Conservation (phyloP, 2,329 filamentous ascomycete genomes). For the Zasmidium cellare region DNA sequence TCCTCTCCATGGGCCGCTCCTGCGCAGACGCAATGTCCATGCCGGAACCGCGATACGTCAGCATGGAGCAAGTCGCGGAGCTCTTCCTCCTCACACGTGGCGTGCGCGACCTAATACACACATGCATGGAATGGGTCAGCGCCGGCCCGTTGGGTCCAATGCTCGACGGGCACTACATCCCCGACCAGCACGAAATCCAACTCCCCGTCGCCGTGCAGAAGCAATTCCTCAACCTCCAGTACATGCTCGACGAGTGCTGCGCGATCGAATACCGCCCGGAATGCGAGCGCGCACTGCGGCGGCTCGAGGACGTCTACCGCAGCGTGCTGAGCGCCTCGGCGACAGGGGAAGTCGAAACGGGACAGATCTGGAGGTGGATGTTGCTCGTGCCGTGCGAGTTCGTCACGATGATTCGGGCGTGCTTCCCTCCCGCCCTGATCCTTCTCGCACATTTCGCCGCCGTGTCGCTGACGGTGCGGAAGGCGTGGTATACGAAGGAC, state of each 20-base stretch:
- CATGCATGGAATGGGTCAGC: slow-evolving; percentile 15
- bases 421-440: slow-evolving; percentile 23
- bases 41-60: slow-evolving; percentile 13
- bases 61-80: slow-evolving; percentile 23
- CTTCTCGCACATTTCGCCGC: slow-evolving; percentile 26
- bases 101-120: slow-evolving; percentile 17
- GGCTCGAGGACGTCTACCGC: slow-evolving; percentile 13
- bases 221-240: slow-evolving; percentile 10
- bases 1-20: slow-evolving; percentile 14
- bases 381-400: slow-evolving; percentile 14
- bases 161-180: slow-evolving; percentile 10
- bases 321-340: slow-evolving; percentile 6
- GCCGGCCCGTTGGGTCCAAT: slow-evolving; percentile 13
- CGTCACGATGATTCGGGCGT: slow-evolving; percentile 16
- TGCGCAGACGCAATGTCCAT: slow-evolving; percentile 16
- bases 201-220: slow-evolving; percentile 7
- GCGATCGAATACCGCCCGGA: slow-evolving; percentile 1
- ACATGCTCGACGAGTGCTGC: slow-evolving; percentile 12
- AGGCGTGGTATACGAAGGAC: slow-evolving; percentile 9
- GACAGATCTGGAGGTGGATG: slow-evolving; percentile 12
- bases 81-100: slow-evolving; percentile 20
- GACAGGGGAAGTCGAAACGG: slow-evolving; percentile 4
- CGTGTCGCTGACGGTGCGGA: slow-evolving; percentile 14
- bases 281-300: slow-evolving; percentile 6
- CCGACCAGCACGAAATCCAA: neutral